Evolutionary conservation across 129 eudicot species (phyloP), one percentile per base, ranked within the genome.

Genomic region (Deinandra increscens): DNA sequence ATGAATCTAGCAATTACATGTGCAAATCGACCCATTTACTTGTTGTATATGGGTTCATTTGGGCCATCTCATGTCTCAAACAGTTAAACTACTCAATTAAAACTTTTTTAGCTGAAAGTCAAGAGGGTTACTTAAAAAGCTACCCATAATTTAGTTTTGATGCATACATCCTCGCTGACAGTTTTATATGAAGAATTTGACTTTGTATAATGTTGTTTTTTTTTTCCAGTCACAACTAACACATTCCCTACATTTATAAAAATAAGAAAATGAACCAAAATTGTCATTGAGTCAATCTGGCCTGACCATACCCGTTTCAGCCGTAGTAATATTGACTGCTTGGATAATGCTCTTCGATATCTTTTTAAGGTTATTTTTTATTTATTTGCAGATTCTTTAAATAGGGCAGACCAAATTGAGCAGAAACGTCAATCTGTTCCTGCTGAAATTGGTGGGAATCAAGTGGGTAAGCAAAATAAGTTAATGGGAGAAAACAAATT

Each of bases 1-100:
- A n/a, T n/a, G n/a, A n/a, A 10, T 31, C 12, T 29, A 58, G 64
- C 41, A 29, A 48, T 49, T 33, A 11, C 26, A 7, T 12, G 45
- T 36, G 64, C 64, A 58, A 60, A n/a, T 34, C 14, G 14, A 60
- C 23, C 66, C 45, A 15, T 60, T 33, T 34, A 60, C 64, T 14
- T 29, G n/a, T n/a, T n/a, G 37, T 23, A 17, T 17, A 34, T 60
- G 66, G 65, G 22, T 34, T 3, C 44, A 17, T 60, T n/a, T 36
- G n/a, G n/a, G n/a, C n/a, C n/a, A n/a, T n/a, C n/a, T 60, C 15
- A 9, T n/a, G 15, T 9, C 13, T 54, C 14, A 54, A 22, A 23
- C 3, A 11, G 11, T 17, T 18, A 17, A 17, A 17, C 12, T 15
- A 7, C 11, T 17, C 3, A 9, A n/a, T 3, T 60, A 34, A 34